These are phyloP conservation scores for Fragaria vesca DNA, from an alignment of 306 rosid species.

Conservation along the genomic window DNA sequence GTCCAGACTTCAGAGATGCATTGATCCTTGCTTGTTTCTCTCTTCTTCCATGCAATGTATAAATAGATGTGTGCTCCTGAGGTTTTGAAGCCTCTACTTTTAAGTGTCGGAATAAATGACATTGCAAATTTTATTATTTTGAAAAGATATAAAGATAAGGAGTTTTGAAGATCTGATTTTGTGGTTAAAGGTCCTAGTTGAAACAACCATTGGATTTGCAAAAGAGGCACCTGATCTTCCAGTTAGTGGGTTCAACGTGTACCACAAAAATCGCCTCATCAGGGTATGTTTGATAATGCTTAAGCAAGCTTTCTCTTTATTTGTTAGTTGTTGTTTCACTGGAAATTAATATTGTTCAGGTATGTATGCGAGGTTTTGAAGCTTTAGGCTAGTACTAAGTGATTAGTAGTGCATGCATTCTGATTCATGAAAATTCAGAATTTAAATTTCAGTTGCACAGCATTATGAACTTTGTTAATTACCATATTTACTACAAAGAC, in stretches of 20 bases:
- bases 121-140: background rate
- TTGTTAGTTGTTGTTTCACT: background rate
- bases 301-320: constrained; percentile 17
- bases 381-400: background rate
- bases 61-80: background rate
- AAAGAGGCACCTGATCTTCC: constrained; percentile 65
- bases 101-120: background rate
- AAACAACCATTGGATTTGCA: constrained; percentile 69
- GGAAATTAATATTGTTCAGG: background rate
- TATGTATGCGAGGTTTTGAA: constrained; percentile 16
- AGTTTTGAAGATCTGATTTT: constrained; percentile 4
- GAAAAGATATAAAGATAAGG: background rate
- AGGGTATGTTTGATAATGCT: constrained; percentile 55
- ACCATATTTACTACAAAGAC: background rate
- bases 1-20: constrained; percentile 7
- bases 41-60: background rate
- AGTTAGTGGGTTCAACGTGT: constrained; percentile 79
- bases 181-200: constrained; percentile 53
- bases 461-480: background rate
- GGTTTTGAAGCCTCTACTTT: constrained; percentile 2
- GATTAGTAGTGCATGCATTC: constrained; percentile 3
- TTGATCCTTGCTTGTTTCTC: background rate
- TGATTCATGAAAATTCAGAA: background rate
- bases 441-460: background rate
- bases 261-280: constrained; percentile 94